These are phyloP conservation scores for Chytriomyces confervae DNA, from an alignment of 192 early-diverging fungal genomes.

Conservation along the genomic window DNA sequence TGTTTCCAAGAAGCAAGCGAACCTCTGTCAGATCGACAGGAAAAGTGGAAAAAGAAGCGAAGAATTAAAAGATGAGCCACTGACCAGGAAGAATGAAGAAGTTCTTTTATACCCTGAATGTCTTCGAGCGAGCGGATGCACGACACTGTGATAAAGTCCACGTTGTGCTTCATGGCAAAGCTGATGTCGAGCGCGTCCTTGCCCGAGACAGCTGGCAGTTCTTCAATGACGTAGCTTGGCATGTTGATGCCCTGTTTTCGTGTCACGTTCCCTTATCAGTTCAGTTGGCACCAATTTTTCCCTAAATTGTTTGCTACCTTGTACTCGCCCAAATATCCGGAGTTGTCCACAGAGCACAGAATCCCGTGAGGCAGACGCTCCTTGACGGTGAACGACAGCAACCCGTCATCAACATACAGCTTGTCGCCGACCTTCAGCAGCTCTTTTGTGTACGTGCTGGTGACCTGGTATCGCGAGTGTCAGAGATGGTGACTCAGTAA, in stretches of 20 bases:
- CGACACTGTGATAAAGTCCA: slow-evolving; percentile 64
- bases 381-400: slow-evolving; percentile 92
- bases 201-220: slow-evolving; percentile 56
- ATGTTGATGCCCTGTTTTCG: slow-evolving; percentile 60
- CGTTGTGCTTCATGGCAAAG: slow-evolving; percentile 51
- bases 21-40: slow-evolving; percentile 25
- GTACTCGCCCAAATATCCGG: slow-evolving; percentile 56
- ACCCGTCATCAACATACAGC: slow-evolving; percentile 88
- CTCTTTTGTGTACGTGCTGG: slow-evolving; percentile 65
- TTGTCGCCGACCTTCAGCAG: slow-evolving; percentile 62
- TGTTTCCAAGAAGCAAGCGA: slow-evolving; percentile 57
- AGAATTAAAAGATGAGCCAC: slow-evolving; percentile 6
- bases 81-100: slow-evolving; percentile 42
- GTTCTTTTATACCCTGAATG: slow-evolving; percentile 41
- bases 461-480: slow-evolving; percentile 6
- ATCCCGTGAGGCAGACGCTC: slow-evolving; percentile 61
- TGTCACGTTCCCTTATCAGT: background rate
- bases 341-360: slow-evolving; percentile 52
- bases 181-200: slow-evolving; percentile 62
- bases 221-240: slow-evolving; percentile 57
- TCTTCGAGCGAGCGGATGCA: slow-evolving; percentile 64
- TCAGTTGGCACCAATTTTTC: background rate
- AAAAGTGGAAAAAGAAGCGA: background rate
- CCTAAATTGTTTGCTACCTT: slow-evolving; percentile 35
- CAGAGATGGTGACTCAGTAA: background rate